phyloP scores from a whole-genome alignment of 208 protist species.

The Leishmania aethiopica region DNA sequence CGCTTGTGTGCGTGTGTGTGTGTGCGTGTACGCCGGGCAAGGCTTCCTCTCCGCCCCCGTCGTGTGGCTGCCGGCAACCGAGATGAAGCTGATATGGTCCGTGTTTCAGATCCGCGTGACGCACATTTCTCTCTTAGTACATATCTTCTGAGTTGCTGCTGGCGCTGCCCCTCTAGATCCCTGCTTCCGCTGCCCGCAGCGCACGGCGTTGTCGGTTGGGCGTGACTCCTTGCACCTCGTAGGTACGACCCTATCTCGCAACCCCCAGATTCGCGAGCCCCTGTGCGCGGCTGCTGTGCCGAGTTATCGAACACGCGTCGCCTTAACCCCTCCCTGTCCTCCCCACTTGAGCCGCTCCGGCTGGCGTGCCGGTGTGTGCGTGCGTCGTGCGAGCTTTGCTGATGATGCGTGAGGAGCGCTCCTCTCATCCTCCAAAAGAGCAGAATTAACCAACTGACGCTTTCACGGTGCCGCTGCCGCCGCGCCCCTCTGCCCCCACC shows the following conservation, averaged over 20 bases:
- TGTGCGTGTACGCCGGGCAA: neutral
- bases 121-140: conserved; percentile 45
- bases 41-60: neutral
- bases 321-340: neutral
- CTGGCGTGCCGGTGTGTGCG: neutral
- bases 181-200: neutral
- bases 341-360: too few species aligned
- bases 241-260: conserved; percentile 48
- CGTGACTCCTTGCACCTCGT: conserved; percentile 20
- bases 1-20: neutral
- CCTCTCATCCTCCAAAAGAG: conserved; percentile 37
- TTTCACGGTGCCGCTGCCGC: conserved; percentile 2
- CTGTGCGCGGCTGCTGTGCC: neutral
- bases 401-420: conserved; percentile 58
- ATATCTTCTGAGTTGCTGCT: conserved; percentile 59
- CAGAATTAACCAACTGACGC: conserved; percentile 53
- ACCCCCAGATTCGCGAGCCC: conserved; percentile 29
- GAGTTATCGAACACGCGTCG: too few species aligned
- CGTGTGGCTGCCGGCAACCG: conserved; percentile 6
- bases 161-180: neutral
- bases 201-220: conserved; percentile 55
- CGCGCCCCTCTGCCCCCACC: neutral
- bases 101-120: conserved; percentile 78
- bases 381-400: conserved; percentile 4
- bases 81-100: conserved; percentile 85